A percentile compares a stretch with the other conserved stretches of the same genome.
phyloP scores from a whole-genome alignment of 2,329 filamentous ascomycete species.

The Fusarium abutilonis region DNA sequence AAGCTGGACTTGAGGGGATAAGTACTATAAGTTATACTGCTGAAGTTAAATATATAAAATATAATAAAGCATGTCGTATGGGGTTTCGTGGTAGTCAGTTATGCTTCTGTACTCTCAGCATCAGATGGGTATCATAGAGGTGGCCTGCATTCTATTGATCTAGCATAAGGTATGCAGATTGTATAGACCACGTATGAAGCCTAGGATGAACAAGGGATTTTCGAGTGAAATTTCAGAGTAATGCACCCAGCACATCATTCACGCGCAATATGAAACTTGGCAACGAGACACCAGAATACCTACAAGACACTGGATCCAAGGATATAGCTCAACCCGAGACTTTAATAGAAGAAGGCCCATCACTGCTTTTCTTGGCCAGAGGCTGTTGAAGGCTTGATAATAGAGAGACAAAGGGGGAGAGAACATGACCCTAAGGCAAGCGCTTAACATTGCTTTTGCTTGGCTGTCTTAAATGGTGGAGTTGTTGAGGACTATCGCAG shows the following conservation, averaged over 20 bases:
- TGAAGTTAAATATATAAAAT: no score
- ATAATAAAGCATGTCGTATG: no score
- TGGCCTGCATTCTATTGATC: no score
- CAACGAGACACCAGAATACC: not conserved
- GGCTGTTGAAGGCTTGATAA: not conserved
- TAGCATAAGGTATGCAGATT: no score
- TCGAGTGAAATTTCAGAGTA: not conserved
- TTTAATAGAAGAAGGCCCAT: not conserved
- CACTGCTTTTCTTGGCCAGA: no score
- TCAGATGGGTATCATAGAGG: no score
- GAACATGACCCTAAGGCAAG: not conserved
- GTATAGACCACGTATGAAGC: no score
- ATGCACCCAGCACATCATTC: not conserved
- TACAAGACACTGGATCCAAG: not conserved
- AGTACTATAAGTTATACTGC: no score
- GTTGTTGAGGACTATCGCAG: not conserved
- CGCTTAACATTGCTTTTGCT: not conserved
- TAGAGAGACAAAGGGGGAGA: constrained; percentile 9
- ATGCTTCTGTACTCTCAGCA: no score
- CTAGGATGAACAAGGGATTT: no score
- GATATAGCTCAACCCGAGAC: constrained; percentile 3
- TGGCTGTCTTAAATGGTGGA: not conserved
- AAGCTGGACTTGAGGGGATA: no score
- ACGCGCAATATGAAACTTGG: not conserved
- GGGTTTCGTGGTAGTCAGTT: no score